Percentiles rank a stretch among this genome's conserved stretches.
phyloP scores from a whole-genome alignment of 768 basidiomycete species.

The Panellus pusillus region DNA sequence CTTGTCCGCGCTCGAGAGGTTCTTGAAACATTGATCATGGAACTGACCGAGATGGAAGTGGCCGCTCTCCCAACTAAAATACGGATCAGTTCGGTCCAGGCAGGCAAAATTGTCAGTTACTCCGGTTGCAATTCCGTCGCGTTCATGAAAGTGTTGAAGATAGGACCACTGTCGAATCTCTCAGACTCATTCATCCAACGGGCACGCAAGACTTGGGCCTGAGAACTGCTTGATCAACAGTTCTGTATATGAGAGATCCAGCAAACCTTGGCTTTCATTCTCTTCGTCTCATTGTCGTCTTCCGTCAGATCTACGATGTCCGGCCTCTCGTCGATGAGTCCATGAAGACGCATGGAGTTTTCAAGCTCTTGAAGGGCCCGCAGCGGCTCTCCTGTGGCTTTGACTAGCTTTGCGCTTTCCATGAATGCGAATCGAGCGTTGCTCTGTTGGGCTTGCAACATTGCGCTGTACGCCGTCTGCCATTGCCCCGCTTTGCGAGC shows the following conservation, averaged over 20 bases:
- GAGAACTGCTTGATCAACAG: neutral
- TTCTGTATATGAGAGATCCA: neutral
- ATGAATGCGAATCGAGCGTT: conserved; percentile 77
- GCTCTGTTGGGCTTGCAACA: conserved; percentile 82
- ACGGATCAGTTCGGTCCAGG: conserved; percentile 1
- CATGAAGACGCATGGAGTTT: conserved; percentile 58
- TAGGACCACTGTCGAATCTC: conserved; percentile 65
- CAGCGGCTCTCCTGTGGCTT: conserved; percentile 74
- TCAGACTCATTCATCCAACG: conserved; percentile 94
- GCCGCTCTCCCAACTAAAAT: conserved; percentile 75
- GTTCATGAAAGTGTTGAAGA: conserved; percentile 58
- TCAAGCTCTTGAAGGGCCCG: conserved; percentile 88
- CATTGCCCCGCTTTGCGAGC: conserved; percentile 93
- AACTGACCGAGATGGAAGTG: conserved; percentile 87
- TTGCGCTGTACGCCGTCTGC: conserved; percentile 96
- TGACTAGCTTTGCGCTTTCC: conserved; percentile 86
- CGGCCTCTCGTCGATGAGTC: conserved; percentile 42
- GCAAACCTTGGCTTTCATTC: conserved; percentile 71
- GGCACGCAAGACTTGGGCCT: conserved; percentile 81
- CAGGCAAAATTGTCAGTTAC: conserved; percentile 34
- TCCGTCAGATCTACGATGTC: conserved; percentile 59
- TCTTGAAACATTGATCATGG: conserved; percentile 76
- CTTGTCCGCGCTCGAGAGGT: conserved; percentile 46
- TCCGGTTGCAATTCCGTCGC: conserved; percentile 51
- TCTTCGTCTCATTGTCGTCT: conserved; percentile 49